A percentile compares a stretch with the other conserved stretches of the same genome.
Conservation (phyloP, 148 eudicot species). For the Heliosperma pusillum region DNA sequence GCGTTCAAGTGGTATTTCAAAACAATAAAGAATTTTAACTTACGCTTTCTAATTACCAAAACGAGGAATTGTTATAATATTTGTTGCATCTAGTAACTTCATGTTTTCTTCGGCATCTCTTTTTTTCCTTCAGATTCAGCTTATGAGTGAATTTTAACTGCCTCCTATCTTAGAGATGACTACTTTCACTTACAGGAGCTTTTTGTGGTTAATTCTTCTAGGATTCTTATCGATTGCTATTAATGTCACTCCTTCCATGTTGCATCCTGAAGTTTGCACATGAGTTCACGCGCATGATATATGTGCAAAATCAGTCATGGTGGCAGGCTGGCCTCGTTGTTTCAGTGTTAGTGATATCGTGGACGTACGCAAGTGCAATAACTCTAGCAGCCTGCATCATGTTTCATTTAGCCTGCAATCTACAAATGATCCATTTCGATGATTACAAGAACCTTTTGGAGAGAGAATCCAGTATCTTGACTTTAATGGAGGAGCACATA, state of each 20-base stretch:
- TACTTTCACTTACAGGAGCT: constrained; percentile 13
- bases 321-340: constrained; percentile 46
- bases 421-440: constrained; percentile 87
- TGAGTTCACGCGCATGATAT: constrained; percentile 50
- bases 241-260: constrained; percentile 57
- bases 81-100: not conserved
- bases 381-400: constrained; percentile 63
- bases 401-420: constrained; percentile 78
- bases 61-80: not conserved
- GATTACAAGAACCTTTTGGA: constrained; percentile 70
- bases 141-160: not conserved
- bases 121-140: not conserved
- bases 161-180: not conserved
- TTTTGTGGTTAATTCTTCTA: constrained; percentile 26
- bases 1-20: not conserved
- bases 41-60: not conserved
- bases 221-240: constrained; percentile 46
- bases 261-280: constrained; percentile 60
- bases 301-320: constrained; percentile 54
- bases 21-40: not conserved
- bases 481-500: constrained; percentile 67
- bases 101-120: not conserved
- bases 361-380: constrained; percentile 62
- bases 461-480: constrained; percentile 51
- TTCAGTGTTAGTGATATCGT: constrained; percentile 48